phyloP scores from a whole-genome alignment of 441 rosid genomes.

The Bocquillonia castaneifolia region DNA sequence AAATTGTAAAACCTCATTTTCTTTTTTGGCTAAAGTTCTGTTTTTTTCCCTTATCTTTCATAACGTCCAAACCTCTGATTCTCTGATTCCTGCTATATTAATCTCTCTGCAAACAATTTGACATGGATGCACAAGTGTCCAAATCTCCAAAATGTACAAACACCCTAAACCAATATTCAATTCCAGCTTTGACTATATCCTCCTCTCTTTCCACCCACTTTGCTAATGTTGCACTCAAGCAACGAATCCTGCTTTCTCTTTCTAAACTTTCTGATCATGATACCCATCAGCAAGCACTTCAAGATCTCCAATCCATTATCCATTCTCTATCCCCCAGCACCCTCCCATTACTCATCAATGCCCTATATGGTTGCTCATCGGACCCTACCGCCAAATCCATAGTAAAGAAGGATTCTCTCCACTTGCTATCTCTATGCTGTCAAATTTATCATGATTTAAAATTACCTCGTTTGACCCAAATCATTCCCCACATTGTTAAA shows the following conservation, averaged over 20 bases:
- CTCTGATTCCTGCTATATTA: neutral
- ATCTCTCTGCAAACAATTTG: neutral
- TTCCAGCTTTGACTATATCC: slow-evolving; percentile 23
- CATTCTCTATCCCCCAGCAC: slow-evolving; percentile 49
- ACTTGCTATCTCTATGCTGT: slow-evolving; percentile 51
- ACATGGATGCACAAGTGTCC: slow-evolving; percentile 46
- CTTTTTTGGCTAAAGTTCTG: too few species aligned
- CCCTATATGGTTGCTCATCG: slow-evolving; percentile 45
- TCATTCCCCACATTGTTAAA: slow-evolving; percentile 52
- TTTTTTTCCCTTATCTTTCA: neutral
- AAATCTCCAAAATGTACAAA: slow-evolving; percentile 36
- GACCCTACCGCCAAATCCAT: slow-evolving; percentile 58
- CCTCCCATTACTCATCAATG: slow-evolving; percentile 67
- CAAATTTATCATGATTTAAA: slow-evolving; percentile 47
- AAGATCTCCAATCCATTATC: slow-evolving; percentile 68
- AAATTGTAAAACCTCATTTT: too few species aligned
- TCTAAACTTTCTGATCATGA: slow-evolving; percentile 83
- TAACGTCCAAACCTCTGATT: neutral
- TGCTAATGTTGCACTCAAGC: slow-evolving; percentile 76
- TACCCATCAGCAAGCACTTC: slow-evolving; percentile 65
- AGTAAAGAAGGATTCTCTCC: slow-evolving; percentile 67
- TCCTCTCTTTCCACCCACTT: slow-evolving; percentile 53
- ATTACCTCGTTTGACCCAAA: slow-evolving; percentile 48
- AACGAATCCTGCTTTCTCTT: slow-evolving; percentile 58
- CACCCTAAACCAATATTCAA: slow-evolving; percentile 20